Evolutionary conservation across 352 stramenopile species (phyloP).

Genomic region (Phytopythium oedochilum): DNA sequence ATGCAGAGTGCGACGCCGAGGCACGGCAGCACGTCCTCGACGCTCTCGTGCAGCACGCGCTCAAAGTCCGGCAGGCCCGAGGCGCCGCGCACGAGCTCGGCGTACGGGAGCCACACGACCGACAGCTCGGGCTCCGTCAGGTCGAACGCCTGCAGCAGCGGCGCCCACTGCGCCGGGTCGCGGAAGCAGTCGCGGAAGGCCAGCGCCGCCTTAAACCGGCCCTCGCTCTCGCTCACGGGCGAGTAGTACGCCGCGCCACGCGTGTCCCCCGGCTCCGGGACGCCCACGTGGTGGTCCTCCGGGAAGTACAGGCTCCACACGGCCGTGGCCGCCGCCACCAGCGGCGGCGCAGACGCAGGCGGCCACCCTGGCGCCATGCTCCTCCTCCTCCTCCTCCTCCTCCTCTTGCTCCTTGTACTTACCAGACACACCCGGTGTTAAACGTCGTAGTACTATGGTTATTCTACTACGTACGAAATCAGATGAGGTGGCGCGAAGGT

Average conservation of each 20-base stretch:
- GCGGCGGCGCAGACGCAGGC: neutral
- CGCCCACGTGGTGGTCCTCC: conserved; percentile 51
- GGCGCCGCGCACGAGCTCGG: conserved; percentile 38
- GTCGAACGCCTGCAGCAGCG: conserved; percentile 46
- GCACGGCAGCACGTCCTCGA: conserved; percentile 54
- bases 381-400: too few relatives aligned
- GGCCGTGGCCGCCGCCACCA: conserved; percentile 45
- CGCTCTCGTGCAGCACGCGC: conserved; percentile 43
- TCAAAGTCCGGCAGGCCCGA: conserved; percentile 46
- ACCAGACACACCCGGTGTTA: too few relatives aligned
- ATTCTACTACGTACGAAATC: neutral
- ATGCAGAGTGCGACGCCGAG: conserved; percentile 68
- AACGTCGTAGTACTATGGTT: neutral
- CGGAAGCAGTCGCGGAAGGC: conserved; percentile 58
- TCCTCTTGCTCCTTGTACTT: neutral
- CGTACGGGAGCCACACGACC: conserved; percentile 49
- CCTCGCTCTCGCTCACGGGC: conserved; percentile 43
- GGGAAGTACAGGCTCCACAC: conserved; percentile 81
- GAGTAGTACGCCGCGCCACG: conserved; percentile 38
- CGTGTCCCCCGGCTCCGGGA: conserved; percentile 31
- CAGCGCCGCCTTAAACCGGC: conserved; percentile 48
- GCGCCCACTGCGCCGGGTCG: conserved; percentile 40
- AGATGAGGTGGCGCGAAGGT: conserved; percentile 11
- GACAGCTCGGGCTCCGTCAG: conserved; percentile 40
- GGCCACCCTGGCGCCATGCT: neutral